A percentile compares a stretch with the other conserved stretches of the same genome.
phyloP scores from a whole-genome alignment of 768 basidiomycete species.

The Chalciporus chontae region DNA sequence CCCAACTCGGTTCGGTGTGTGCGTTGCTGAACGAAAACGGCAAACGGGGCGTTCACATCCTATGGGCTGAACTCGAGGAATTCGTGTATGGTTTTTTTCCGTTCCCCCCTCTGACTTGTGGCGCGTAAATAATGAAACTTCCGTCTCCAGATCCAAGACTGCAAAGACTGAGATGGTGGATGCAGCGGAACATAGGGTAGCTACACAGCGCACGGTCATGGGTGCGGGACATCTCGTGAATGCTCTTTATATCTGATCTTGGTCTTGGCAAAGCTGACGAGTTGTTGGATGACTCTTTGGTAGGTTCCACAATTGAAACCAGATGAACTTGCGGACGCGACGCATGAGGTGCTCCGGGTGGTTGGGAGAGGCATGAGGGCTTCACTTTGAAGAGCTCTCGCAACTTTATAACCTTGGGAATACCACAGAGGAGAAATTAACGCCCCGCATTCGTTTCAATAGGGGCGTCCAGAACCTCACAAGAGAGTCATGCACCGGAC shows the following conservation, averaged over 20 bases:
- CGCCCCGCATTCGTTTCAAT: no score
- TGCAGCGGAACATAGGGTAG: conserved; percentile 21
- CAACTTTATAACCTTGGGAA: no score
- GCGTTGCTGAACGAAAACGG: conserved; percentile 6
- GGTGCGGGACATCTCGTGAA: conserved; percentile 32
- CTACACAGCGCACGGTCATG: conserved; percentile 18
- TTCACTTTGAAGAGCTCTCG: conserved; percentile 13
- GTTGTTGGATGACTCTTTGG: background rate
- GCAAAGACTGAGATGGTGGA: conserved; percentile 28
- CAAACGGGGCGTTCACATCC: conserved; percentile 20
- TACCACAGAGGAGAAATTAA: no score
- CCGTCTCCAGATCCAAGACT: conserved; percentile 17
- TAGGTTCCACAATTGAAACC: conserved; percentile 30
- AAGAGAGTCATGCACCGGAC: no score
- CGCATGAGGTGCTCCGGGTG: conserved; percentile 23
- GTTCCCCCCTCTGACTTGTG: background rate
- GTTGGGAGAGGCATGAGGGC: conserved; percentile 10
- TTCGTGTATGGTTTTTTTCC: conserved; percentile 19
- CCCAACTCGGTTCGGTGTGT: conserved; percentile 21
- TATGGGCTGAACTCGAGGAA: conserved; percentile 31
- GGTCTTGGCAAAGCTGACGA: background rate
- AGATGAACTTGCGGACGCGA: conserved; percentile 22
- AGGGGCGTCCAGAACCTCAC: no score
- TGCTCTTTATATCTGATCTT: background rate
- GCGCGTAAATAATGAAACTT: no score